A percentile compares a stretch with the other conserved stretches of the same genome.
These are phyloP conservation scores for Claviceps lovelessii DNA, from an alignment of 2,329 filamentous ascomycete genomes.

Conservation along the genomic window DNA sequence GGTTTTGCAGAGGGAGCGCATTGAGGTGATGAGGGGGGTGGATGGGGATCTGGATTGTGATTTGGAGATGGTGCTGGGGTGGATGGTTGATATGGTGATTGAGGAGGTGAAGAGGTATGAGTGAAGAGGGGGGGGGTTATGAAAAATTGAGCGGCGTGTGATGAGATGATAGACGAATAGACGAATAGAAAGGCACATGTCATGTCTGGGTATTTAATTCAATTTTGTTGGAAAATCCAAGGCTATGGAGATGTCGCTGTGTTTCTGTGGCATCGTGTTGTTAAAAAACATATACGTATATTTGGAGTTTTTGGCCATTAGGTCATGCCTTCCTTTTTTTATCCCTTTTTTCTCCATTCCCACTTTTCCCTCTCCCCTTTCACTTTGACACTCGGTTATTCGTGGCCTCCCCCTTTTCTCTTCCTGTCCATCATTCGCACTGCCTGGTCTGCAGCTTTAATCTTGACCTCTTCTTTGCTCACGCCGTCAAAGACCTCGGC, in stretches of 20 bases:
- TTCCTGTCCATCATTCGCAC: constrained; percentile 21
- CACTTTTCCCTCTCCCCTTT: too few species aligned
- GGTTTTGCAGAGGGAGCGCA: constrained; percentile 28
- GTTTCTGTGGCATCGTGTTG: too few species aligned
- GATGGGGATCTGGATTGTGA: constrained; percentile 34
- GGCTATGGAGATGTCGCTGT: background rate
- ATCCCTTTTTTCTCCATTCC: background rate
- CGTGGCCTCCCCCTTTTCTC: constrained; percentile 4
- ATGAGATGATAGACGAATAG: background rate
- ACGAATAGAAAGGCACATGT: background rate
- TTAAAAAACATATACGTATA: background rate
- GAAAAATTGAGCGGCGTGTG: background rate
- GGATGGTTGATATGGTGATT: constrained; percentile 53
- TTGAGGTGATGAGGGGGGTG: constrained; percentile 33
- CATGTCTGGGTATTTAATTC: background rate
- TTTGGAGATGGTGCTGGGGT: constrained; percentile 49
- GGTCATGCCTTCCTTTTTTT: background rate
- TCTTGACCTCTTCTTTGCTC: constrained; percentile 37
- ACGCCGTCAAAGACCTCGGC: constrained; percentile 31
- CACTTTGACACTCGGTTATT: background rate
- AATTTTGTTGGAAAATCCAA: background rate
- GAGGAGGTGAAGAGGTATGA: constrained; percentile 23
- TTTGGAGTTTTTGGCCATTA: background rate
- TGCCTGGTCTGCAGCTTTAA: constrained; percentile 39
- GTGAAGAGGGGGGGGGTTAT: background rate